phyloP scores from a whole-genome alignment of 768 basidiomycete genomes.

The Mycena vulgaris region DNA sequence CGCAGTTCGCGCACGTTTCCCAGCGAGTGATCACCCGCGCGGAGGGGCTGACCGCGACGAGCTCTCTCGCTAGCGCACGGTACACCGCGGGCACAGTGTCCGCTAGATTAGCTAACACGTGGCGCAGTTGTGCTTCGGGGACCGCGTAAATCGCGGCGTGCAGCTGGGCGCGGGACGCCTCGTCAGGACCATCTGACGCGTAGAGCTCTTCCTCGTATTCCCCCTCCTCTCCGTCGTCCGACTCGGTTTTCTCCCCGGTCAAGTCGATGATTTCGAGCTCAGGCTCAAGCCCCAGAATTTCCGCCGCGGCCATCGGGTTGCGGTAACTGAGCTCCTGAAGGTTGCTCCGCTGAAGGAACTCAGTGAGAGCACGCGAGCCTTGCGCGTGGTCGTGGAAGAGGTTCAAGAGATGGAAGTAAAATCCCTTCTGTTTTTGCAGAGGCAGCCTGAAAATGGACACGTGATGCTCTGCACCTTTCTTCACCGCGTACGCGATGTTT shows the following conservation, averaged over 20 bases:
- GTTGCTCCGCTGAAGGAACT: not conserved
- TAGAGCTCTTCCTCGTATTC: slow-evolving; percentile 44
- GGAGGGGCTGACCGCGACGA: slow-evolving; percentile 57
- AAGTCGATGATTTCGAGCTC: slow-evolving; percentile 58
- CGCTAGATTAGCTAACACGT: slow-evolving; percentile 55
- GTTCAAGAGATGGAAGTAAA: too few species aligned
- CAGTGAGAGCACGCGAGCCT: too few species aligned
- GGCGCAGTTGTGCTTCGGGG: slow-evolving; percentile 61
- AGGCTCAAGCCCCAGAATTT: slow-evolving; percentile 20
- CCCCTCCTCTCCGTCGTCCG: slow-evolving; percentile 45
- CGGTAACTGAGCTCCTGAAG: not conserved
- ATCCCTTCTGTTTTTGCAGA: too few species aligned
- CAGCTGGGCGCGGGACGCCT: slow-evolving; percentile 58
- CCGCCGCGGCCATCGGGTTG: slow-evolving; percentile 19
- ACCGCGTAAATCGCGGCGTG: slow-evolving; percentile 59
- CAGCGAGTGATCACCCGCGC: slow-evolving; percentile 58
- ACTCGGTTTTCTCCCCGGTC: slow-evolving; percentile 57
- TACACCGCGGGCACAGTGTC: slow-evolving; percentile 59
- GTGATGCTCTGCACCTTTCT: too few species aligned
- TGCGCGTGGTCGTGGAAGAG: too few species aligned
- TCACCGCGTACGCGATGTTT: too few species aligned
- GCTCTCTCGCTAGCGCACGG: slow-evolving; percentile 58
- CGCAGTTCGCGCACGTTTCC: slow-evolving; percentile 64
- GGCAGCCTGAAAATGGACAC: too few species aligned
- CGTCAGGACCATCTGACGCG: slow-evolving; percentile 49